phyloP scores from a whole-genome alignment of 371 early-diverging fungal species.

The Thermomucor indicae-seudaticae region DNA sequence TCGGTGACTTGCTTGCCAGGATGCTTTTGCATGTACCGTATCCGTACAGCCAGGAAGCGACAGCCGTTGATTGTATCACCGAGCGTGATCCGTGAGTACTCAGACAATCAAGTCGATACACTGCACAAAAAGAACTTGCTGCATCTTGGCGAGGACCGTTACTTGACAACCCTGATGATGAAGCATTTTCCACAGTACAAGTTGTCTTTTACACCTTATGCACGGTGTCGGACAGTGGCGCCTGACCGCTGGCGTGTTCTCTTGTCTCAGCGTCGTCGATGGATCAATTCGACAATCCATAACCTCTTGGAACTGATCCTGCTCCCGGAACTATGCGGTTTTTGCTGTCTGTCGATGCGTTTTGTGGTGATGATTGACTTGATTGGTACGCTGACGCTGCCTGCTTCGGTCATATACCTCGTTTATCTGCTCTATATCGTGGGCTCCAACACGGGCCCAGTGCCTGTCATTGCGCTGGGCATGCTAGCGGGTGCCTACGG shows the following conservation, averaged over 20 bases:
- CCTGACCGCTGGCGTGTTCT: constrained; percentile 89
- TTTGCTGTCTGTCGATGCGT: constrained; percentile 98
- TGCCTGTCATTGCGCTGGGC: constrained; percentile 67
- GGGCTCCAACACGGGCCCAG: constrained; percentile 49
- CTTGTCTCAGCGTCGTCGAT: constrained; percentile 93
- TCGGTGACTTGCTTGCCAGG: constrained; percentile 95
- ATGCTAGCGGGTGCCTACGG: constrained; percentile 80
- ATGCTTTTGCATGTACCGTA: constrained; percentile 94
- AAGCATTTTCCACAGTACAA: constrained; percentile 92
- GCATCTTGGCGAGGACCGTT: constrained; percentile 97
- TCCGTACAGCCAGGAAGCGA: constrained; percentile 74
- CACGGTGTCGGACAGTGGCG: constrained; percentile 92
- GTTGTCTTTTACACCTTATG: constrained; percentile 93
- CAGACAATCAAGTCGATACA: constrained; percentile 91
- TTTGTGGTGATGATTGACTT: constrained; percentile 96
- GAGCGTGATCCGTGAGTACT: constrained; percentile 83
- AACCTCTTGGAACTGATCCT: constrained; percentile 93
- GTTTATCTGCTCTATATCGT: constrained; percentile 46
- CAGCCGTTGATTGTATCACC: constrained; percentile 65
- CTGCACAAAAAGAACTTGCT: constrained; percentile 98
- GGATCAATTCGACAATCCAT: constrained; percentile 99
- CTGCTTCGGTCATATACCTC: constrained; percentile 81
- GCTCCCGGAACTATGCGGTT: constrained; percentile 93
- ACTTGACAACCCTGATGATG: constrained; percentile 96
- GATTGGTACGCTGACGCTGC: constrained; percentile 94